Percentiles rank a stretch among this genome's conserved stretches.
phyloP scores from a whole-genome alignment of 192 early-diverging fungal genomes.

The Helicostylum pulchrum region DNA sequence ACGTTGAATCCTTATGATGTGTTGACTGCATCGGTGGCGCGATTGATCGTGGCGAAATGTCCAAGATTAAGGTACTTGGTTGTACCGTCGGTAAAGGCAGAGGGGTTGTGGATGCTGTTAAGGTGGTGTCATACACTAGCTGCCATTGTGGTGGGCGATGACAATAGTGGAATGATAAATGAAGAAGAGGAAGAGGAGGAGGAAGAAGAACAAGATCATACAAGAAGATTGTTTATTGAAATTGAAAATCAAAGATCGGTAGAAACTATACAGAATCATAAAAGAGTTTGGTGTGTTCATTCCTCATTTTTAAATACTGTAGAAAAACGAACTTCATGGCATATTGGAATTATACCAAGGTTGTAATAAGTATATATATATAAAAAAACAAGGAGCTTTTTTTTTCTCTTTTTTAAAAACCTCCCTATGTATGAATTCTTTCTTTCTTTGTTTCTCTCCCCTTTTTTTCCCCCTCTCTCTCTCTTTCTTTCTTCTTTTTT shows the following conservation, averaged over 20 bases:
- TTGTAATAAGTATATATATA: neutral
- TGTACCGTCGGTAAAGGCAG: constrained; percentile 21
- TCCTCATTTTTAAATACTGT: neutral
- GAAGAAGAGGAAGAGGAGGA: constrained; percentile 14
- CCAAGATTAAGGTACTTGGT: constrained; percentile 22
- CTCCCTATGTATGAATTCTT: too few species aligned
- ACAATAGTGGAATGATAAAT: constrained; percentile 5
- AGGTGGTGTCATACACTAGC: constrained; percentile 25
- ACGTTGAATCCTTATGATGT: constrained; percentile 31
- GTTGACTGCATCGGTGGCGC: constrained; percentile 16
- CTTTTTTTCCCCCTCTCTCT: neutral
- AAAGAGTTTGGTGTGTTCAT: constrained; percentile 34
- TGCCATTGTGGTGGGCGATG: constrained; percentile 20
- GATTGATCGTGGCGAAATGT: constrained; percentile 22
- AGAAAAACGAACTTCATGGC: constrained; percentile 21
- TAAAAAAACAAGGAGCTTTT: neutral
- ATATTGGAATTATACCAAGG: constrained; percentile 34
- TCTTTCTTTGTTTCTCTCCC: neutral
- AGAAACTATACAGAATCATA: constrained; percentile 19
- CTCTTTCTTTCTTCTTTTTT: neutral
- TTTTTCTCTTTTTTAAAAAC: neutral
- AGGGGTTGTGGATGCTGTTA: constrained; percentile 31
- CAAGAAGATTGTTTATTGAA: constrained; percentile 3
- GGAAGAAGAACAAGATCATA: neutral
- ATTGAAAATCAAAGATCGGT: constrained; percentile 23